Evolutionary conservation across 2,329 filamentous ascomycete genomes (phyloP), one percentile per base, ranked within the genome.

Genomic region (Zymoseptoria pseudotritici): DNA sequence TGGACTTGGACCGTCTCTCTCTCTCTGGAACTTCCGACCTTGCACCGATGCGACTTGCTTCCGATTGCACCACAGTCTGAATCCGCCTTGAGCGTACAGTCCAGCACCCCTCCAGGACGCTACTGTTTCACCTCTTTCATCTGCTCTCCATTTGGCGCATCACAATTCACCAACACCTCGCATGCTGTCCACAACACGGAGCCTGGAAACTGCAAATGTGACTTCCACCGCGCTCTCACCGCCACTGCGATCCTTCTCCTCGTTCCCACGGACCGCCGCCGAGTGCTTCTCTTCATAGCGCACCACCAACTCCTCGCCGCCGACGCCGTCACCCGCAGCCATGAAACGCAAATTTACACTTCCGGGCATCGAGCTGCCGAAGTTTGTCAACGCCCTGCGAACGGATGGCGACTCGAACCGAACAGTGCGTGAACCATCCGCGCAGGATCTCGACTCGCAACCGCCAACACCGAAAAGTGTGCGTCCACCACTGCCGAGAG

Each of bases 191-290:
- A n/a, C 36, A 46, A 7, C 3, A n/a, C 36, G 6, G 13, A 11
- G 36, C 36, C 36, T 13, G n/a, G 36, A 52, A 52, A 8, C 20
- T 13, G 22, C 22, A 11, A 19, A 24, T 26, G 22, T 17, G 24
- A 10, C 22, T 29, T 13, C 52, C 22, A 29, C 52, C 3, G 22
- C 20, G 11, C 17, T n/a, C 52, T 24, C 29, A 29, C n/a, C 52
- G 56, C 77, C 76, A 74, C 74, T 74, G 67, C 72, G 74, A 55
- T 78, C 78, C 66, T 78, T 79, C 63, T 74, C 75, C 52, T 53
- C 22, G 11, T 26, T 19, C 22, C 22, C 29, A n/a, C 20, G 17
- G 29, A 29, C 17, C 29, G 52, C 50, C 24, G 50, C 22, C 22
- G 20, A 24, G 17, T 19, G 21, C n/a, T 26, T 13, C 20, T 53